Percentiles rank a stretch among this genome's conserved stretches.
Evolutionary conservation across 495 filamentous ascomycete species (phyloP).

Genomic region (Friedmanniomyces simplex): DNA sequence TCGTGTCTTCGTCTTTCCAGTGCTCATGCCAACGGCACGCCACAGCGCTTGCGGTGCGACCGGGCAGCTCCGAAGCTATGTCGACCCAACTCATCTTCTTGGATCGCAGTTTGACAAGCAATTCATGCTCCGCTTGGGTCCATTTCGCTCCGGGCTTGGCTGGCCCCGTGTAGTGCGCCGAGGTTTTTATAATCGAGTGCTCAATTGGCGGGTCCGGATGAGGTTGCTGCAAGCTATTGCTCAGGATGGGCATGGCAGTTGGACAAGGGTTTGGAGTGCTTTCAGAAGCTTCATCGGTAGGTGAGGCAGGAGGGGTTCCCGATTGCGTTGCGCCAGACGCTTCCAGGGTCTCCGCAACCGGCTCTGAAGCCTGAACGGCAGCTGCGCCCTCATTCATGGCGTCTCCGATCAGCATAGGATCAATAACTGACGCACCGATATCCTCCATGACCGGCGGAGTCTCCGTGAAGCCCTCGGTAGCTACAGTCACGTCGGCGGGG

Average conservation of each 20-base stretch:
- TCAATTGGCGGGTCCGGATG: neutral
- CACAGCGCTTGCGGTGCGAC: neutral
- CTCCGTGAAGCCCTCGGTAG: neutral
- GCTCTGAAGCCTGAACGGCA: no score
- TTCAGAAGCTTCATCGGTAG: no score
- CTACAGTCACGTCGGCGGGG: neutral
- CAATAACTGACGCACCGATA: no score
- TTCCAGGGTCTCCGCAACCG: no score
- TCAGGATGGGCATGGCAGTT: no score
- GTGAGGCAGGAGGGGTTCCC: no score
- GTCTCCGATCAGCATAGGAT: no score
- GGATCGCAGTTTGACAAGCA: neutral
- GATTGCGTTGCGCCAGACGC: no score
- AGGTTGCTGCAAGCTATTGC: neutral
- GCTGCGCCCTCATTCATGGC: no score
- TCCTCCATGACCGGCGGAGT: neutral
- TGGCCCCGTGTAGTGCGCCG: neutral
- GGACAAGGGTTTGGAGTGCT: no score
- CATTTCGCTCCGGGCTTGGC: neutral
- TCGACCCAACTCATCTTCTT: neutral
- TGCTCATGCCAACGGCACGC: neutral
- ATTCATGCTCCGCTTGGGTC: neutral
- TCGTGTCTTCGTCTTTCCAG: neutral
- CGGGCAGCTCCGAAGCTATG: conserved; percentile 3
- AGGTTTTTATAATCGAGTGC: neutral